Percentiles rank a stretch among this genome's conserved stretches.
phyloP scores from a whole-genome alignment of 2,329 filamentous ascomycete species.

The Tricladium varicosporioides region DNA sequence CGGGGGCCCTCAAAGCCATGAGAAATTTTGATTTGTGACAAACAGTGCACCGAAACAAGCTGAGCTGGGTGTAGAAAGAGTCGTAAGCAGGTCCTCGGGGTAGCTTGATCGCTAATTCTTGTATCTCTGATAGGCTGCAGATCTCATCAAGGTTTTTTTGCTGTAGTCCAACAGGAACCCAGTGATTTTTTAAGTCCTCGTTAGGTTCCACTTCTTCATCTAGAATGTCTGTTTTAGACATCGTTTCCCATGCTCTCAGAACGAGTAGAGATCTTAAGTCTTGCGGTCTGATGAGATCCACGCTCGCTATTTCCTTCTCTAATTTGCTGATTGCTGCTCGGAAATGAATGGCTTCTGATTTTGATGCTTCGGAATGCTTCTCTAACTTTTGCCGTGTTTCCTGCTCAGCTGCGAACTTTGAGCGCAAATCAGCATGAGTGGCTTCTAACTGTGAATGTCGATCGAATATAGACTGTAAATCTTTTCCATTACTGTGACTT shows the following conservation, averaged over 20 bases:
- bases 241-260: no score
- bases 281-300: neutral
- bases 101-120: neutral
- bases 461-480: constrained; percentile 7
- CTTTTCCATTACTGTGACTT: neutral
- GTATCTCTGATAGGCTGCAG: constrained; percentile 4
- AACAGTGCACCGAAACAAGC: neutral
- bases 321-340: constrained; percentile 5
- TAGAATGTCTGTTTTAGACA: no score
- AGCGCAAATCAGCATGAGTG: neutral
- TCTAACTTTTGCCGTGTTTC: neutral
- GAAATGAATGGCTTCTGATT: neutral
- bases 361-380: neutral
- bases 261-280: no score
- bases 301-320: constrained; percentile 2
- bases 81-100: constrained; percentile 1
- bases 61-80: constrained; percentile 10
- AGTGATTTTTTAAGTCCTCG: neutral
- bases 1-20: neutral
- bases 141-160: constrained; percentile 3
- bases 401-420: neutral
- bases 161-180: constrained; percentile 1
- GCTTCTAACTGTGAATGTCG: constrained; percentile 2
- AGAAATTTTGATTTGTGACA: constrained; percentile 12
- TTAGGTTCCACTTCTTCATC: neutral